Conservation (phyloP, 371 early-diverging fungal species). For the Apophysomyces trapeziformis region DNA sequence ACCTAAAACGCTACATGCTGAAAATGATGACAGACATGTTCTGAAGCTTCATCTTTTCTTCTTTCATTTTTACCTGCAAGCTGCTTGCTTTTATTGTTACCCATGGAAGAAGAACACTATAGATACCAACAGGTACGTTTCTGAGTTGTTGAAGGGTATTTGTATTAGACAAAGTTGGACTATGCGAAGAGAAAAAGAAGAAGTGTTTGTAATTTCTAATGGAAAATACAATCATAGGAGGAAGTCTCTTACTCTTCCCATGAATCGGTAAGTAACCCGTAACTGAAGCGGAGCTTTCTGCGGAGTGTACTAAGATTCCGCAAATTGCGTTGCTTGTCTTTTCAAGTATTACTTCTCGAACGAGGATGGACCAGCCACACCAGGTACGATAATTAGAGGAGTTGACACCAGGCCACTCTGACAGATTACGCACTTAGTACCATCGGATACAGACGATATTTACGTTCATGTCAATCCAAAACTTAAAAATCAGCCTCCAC, state of each 20-base stretch:
- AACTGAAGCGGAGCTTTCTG: not conserved
- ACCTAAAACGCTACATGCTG: not conserved
- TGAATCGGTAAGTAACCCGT: not conserved
- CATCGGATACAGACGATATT: not conserved
- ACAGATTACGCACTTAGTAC: not conserved
- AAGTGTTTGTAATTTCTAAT: not conserved
- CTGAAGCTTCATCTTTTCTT: not conserved
- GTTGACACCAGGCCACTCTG: not conserved
- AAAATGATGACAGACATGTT: not conserved
- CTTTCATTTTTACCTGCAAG: not conserved
- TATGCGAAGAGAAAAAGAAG: no score
- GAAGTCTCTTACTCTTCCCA: not conserved
- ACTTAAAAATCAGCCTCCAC: constrained; percentile 31
- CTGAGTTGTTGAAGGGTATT: not conserved
- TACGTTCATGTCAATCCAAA: constrained; percentile 35
- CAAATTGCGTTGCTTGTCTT: not conserved
- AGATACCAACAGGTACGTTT: not conserved
- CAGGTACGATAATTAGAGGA: not conserved
- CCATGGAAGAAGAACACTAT: not conserved
- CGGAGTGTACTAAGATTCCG: constrained; percentile 7
- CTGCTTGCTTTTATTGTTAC: not conserved
- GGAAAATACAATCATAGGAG: not conserved
- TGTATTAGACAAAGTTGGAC: no score
- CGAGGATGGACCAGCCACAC: not conserved
- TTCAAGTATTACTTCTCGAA: constrained; percentile 2